Percentiles rank a stretch among this genome's conserved stretches.
These are phyloP conservation scores for Trypanosoma platydactyli DNA, from an alignment of 208 protist genomes.

Conservation along the genomic window DNA sequence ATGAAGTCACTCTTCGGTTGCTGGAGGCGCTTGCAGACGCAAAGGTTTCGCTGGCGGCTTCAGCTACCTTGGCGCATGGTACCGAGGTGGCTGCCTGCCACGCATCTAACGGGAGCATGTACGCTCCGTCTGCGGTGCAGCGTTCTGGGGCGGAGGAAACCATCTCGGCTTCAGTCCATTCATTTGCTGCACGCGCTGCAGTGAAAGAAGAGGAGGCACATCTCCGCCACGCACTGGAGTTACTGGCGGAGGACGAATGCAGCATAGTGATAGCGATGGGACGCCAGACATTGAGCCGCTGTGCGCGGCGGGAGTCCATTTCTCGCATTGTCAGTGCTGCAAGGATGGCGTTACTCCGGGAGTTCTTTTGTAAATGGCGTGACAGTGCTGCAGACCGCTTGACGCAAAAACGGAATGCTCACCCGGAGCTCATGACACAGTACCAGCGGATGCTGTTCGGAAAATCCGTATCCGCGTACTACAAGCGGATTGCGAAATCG, in stretches of 20 bases:
- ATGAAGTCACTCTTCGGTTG: neutral
- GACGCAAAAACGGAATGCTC: neutral
- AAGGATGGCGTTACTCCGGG: neutral
- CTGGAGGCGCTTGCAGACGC: conserved; percentile 16
- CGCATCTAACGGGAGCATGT: conserved; percentile 4
- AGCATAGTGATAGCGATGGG: conserved; percentile 3
- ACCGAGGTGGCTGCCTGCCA: neutral
- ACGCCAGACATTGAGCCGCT: neutral
- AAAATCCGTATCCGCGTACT: conserved; percentile 11
- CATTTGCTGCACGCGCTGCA: neutral
- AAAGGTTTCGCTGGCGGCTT: neutral
- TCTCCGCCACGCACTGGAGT: conserved; percentile 6
- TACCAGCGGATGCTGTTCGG: conserved; percentile 21
- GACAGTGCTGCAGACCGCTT: neutral
- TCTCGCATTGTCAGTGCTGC: neutral
- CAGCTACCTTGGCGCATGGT: neutral
- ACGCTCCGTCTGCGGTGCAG: neutral
- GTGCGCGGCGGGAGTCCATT: neutral
- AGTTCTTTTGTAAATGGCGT: neutral
- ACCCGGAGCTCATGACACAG: neutral
- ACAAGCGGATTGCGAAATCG: neutral
- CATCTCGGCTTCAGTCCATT: neutral
- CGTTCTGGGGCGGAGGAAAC: no score
- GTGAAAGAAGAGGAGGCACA: conserved; percentile 1
- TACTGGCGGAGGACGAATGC: conserved; percentile 14